phyloP scores from a whole-genome alignment of 768 basidiomycete genomes.

The Ephemerocybe angulata region DNA sequence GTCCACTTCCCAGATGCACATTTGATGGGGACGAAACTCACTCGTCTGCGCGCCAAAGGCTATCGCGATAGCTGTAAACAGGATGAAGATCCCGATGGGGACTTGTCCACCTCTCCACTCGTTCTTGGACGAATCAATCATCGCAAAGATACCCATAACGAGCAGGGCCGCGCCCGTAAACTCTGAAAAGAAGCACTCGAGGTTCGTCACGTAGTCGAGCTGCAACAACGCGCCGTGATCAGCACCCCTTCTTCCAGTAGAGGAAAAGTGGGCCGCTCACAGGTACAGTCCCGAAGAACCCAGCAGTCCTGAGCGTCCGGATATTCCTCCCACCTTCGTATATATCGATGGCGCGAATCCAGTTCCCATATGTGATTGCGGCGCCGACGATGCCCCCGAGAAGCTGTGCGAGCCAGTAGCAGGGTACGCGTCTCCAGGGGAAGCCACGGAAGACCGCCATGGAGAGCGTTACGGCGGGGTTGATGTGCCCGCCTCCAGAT shows the following conservation, averaged over 20 bases:
- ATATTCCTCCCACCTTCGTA: conserved; percentile 54
- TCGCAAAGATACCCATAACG: conserved; percentile 51
- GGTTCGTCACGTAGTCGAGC: conserved; percentile 37
- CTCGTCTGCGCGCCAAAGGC: conserved; percentile 64
- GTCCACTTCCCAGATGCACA: not conserved
- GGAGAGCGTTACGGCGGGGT: conserved; percentile 56
- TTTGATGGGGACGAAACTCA: conserved; percentile 9
- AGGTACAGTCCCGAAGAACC: conserved; percentile 57
- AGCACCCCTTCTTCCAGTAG: too few species aligned
- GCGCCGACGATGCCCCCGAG: conserved; percentile 62
- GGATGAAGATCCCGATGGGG: conserved; percentile 53
- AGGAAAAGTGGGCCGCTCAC: conserved; percentile 29
- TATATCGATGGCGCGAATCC: conserved; percentile 64
- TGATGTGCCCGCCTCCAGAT: conserved; percentile 66
- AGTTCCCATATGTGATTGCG: conserved; percentile 61
- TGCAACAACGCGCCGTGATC: too few species aligned
- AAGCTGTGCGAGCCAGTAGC: conserved; percentile 60
- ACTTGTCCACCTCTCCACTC: conserved; percentile 49
- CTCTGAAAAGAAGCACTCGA: conserved; percentile 44
- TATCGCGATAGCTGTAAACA: conserved; percentile 51
- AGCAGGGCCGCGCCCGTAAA: conserved; percentile 60
- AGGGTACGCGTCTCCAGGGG: conserved; percentile 70
- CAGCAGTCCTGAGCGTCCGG: conserved; percentile 54
- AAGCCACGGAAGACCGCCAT: conserved; percentile 61
- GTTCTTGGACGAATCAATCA: conserved; percentile 49